Evolutionary conservation across 1,139 yeast species (phyloP), one percentile per base, ranked within the genome.

Genomic region (Scheffersomyces quercinus): DNA sequence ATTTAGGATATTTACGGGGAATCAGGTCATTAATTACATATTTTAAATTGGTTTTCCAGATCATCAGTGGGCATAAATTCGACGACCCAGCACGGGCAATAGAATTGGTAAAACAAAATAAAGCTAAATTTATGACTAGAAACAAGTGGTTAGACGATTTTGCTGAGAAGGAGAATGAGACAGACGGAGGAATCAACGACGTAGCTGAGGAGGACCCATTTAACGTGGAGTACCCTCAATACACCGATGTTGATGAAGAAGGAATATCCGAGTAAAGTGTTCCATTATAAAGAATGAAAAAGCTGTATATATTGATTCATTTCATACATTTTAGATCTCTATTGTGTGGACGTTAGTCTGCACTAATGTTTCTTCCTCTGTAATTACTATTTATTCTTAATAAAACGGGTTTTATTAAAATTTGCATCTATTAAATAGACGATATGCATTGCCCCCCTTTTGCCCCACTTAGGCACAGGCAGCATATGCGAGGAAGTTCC

Each of bases 1-100:
- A 95, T 65, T 62, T 67, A 51, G 99, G 99, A 1, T 95, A 89
- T 62, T 67, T 91, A 38, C 76, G 93, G 37, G 99, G 99, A 0
- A 64, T 95, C 37, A 67, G 70, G 37, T 82, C 95, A 12, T 70
- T 95, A 41, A 76, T 77, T 20, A 71, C 70, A 43, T 88, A 89
- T 59, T 82, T 88, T 51, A 68, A 71, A 52, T 52, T 68, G 32
- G 76, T 85, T 49, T 84, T 81, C 68, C 62, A 67, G 39, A 67
- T 76, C 33, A 57, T 83, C 39, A 73, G 82, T 2, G 65, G 63
- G 2, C 43, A 36, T 12, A 53, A 54, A 37, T 55, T 51, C 34
- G 29, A 36, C 3, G 47, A 45, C 7, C 57, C 55, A 30, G 61
- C 56, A 5, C 48, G 51, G 8, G 62, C 71, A 3, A 28, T 49